Evolutionary conservation across 2,329 filamentous ascomycete species (phyloP), one percentile per base, ranked within the genome.

Genomic region (Sordariomycetes sp.): DNA sequence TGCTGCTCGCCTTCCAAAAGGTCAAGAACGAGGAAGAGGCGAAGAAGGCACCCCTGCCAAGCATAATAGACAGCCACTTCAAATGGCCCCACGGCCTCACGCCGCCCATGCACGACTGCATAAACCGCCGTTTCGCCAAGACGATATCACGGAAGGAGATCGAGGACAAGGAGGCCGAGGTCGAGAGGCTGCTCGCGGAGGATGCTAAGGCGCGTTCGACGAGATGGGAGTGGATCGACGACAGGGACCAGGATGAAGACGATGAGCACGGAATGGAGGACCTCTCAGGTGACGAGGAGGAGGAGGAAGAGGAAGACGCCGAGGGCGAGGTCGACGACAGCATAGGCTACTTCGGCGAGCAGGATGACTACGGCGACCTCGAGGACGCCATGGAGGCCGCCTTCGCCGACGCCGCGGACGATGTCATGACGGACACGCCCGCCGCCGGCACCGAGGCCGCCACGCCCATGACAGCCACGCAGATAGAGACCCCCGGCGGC

Each of bases 81-180:
- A 80, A 77, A 49, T 94, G 84, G 66, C 82, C 86, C 1, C 87
- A 94, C 55, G 87, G 87, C 21, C 65, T 94, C 15, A 92, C 86
- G 2, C 86, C 87, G 5, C 87, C 87, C 1, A 85, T 94, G 79
- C 82, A 86, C 51, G 86, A 85, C 63, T 86, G 82, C 28, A 71
- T 84, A 28, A 86, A 86, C 53, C 76, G 85, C 19, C 74, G 87
- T 21, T 94, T 94, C 58, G 76, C 86, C 38, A 87, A 88, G 51
- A 79, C 86, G 4, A 75, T 90, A 34, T 86, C 80, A 39, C 79
- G 87, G 37, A 80, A 86, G 39, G 84, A 88, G 43, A 88, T 92
- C 41, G 82, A 90, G 51, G 81, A 86, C 45, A 86, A 90, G 32
- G 86, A 94, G 50, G 75, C 79, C 36, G 75, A 84, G 45, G 85